These are phyloP conservation scores for Oryza nivara DNA, from an alignment of 176 grass and related monocot species.

Conservation along the genomic window DNA sequence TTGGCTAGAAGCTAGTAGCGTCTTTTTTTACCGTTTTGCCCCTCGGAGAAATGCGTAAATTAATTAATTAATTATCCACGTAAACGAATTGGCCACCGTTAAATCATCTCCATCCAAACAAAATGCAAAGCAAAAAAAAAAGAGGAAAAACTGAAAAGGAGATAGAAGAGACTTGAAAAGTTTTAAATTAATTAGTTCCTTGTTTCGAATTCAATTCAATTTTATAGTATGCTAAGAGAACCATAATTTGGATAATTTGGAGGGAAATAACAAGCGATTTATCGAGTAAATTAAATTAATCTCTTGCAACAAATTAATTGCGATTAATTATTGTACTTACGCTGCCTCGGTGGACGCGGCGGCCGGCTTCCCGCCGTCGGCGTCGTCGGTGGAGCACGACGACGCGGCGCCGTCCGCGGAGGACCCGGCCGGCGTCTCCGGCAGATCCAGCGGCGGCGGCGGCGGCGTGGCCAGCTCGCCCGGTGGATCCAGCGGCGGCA, in stretches of 20 bases:
- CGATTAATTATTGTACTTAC: constrained; percentile 34
- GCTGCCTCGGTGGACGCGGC: constrained; percentile 43
- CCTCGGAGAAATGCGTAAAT: background rate
- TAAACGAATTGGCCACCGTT: background rate
- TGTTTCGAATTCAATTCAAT: background rate
- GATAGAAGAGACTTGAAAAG: background rate
- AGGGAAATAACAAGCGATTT: background rate
- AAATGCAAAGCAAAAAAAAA: background rate
- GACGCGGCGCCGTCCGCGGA: constrained; percentile 46
- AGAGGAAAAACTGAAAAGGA: background rate
- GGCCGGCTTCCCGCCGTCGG: constrained; percentile 23
- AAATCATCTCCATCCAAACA: background rate
- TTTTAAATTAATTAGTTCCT: no score
- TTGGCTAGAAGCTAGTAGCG: background rate
- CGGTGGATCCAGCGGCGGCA: constrained; percentile 1
- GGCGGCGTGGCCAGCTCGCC: no score
- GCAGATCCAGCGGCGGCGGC: constrained; percentile 34
- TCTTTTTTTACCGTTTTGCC: constrained; percentile 2
- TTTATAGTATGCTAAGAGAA: background rate
- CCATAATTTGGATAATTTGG: background rate
- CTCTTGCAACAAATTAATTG: background rate
- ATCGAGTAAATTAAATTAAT: background rate
- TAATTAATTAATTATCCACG: background rate
- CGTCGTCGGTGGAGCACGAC: constrained; percentile 55
- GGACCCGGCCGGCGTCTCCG: constrained; percentile 37